phyloP scores from a whole-genome alignment of 2,329 filamentous ascomycete genomes.

The Aspergillus flavus region DNA sequence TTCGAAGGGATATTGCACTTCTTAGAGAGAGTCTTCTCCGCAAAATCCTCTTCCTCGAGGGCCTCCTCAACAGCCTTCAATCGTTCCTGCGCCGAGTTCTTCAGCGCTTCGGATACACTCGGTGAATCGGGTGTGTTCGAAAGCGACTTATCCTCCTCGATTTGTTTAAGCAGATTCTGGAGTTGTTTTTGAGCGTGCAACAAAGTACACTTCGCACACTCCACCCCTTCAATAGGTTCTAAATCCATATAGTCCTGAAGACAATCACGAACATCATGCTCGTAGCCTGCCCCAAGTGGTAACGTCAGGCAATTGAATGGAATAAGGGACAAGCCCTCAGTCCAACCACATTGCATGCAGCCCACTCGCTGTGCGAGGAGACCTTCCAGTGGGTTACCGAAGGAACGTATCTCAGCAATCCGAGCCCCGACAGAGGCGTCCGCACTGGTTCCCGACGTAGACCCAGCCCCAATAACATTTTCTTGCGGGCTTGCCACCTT shows the following conservation, averaged over 20 bases:
- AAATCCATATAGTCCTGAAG: conserved; percentile 82
- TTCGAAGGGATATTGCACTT: conserved; percentile 69
- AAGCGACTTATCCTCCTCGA: conserved; percentile 42
- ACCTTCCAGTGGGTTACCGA: conserved; percentile 82
- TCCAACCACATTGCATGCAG: conserved; percentile 81
- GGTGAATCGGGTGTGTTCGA: conserved; percentile 26
- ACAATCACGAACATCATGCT: conserved; percentile 75
- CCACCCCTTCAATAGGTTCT: conserved; percentile 84
- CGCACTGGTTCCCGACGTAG: conserved; percentile 13
- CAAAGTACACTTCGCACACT: conserved; percentile 89
- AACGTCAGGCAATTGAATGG: conserved; percentile 94
- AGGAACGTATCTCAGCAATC: conserved; percentile 24
- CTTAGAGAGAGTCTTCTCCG: conserved; percentile 65
- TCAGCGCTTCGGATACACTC: conserved; percentile 40
- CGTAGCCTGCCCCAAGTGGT: conserved; percentile 67
- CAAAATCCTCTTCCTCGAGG: conserved; percentile 77
- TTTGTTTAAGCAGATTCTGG: conserved; percentile 46
- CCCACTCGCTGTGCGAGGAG: conserved; percentile 85
- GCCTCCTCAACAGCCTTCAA: conserved; percentile 70
- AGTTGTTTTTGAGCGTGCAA: conserved; percentile 59
- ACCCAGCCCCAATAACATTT: conserved; percentile 32
- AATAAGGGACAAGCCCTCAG: conserved; percentile 84
- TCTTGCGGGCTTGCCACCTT: conserved; percentile 40
- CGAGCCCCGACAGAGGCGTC: conserved; percentile 20
- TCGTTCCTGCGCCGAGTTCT: conserved; percentile 51